Evolutionary conservation across 176 grass and related monocot species (phyloP), one percentile per base, ranked within the genome.

Genomic region (Avena insularis): DNA sequence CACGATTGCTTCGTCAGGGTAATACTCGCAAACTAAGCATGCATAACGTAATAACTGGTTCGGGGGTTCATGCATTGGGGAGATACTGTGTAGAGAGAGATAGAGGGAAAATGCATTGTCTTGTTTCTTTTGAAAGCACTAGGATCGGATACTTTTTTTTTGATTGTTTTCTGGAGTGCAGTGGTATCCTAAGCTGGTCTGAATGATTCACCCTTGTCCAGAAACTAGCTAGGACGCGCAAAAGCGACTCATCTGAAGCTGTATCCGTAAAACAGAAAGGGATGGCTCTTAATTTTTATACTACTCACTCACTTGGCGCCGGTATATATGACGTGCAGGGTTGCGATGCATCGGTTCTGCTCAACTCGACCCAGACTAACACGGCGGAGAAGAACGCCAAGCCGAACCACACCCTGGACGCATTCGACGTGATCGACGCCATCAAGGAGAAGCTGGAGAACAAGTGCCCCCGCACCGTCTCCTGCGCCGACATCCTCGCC

Each of bases 1-100:
- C 94, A 96, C 87, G 94, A 96, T 13, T 96, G 94, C 76, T 96
- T 96, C 88, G 94, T 96, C 80, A 84, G 94, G 85, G 94, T 96
- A 4, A 20, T 31, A 13, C 2, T 50, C 8, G 33, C 29, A 35
- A 35, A 35, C 14, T 72, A 38, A 19, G 38, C 53, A 12, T 50
- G 50, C 19, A 38, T 49, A 12, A 3, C 33, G 63, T 66, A 13
- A 46, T 23, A 56, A 31, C 74, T 77, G 15, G 19, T 77, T 77
- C 48, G 0, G 16, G 54, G 49, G 62, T 65, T 64, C 33, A 35
- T 35, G 33, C 4, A 64, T 27, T 62, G 9, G 21, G 60, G 54
- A 19, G 55, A 57, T 57, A 57, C 19, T 35, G 2, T 2, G 17
- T n/a, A 64, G 61, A 64, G 9, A 54, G 51, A 17, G 4, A 56